phyloP scores from a whole-genome alignment of 1,284 basidiomycete species.

The Pseudozyma tsukubaensis region DNA sequence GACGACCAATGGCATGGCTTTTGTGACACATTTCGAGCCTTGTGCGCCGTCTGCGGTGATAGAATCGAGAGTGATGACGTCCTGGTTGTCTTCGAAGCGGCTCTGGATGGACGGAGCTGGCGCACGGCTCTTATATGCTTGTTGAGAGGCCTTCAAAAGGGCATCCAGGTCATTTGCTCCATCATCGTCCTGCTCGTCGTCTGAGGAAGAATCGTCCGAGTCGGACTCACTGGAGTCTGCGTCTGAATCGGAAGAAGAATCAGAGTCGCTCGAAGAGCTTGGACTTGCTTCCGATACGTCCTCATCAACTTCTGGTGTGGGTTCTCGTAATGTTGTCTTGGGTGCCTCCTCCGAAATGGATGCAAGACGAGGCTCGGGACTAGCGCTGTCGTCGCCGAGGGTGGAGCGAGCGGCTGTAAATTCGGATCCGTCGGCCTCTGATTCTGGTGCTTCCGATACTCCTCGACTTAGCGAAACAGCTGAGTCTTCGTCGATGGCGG shows the following conservation, averaged over 20 bases:
- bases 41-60: constrained; percentile 1
- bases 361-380: constrained; percentile 14
- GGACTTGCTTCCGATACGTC: constrained; percentile 11
- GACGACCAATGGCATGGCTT: constrained; percentile 37
- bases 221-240: constrained; percentile 11
- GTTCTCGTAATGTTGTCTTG: neutral
- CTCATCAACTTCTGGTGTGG: neutral
- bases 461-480: neutral
- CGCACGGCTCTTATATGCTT: constrained; percentile 37
- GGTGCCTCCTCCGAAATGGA: constrained; percentile 22
- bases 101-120: constrained; percentile 8
- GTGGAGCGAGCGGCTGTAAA: neutral
- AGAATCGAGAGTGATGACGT: constrained; percentile 45
- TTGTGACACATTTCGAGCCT: constrained; percentile 21
- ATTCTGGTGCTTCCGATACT: constrained; percentile 6
- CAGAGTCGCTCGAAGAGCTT: constrained; percentile 17
- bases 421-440: constrained; percentile 10
- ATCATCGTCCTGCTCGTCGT: constrained; percentile 23
- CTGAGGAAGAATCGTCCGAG: constrained; percentile 30
- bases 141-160: constrained; percentile 46
- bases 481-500: constrained; percentile 21
- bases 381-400: constrained; percentile 3
- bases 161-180: constrained; percentile 26
- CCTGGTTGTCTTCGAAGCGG: constrained; percentile 47
- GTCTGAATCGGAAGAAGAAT: neutral